Percentiles rank a stretch among this genome's conserved stretches.
These are phyloP conservation scores for Cladophialophora exuberans DNA, from an alignment of 2,329 filamentous ascomycete species.

Conservation along the genomic window DNA sequence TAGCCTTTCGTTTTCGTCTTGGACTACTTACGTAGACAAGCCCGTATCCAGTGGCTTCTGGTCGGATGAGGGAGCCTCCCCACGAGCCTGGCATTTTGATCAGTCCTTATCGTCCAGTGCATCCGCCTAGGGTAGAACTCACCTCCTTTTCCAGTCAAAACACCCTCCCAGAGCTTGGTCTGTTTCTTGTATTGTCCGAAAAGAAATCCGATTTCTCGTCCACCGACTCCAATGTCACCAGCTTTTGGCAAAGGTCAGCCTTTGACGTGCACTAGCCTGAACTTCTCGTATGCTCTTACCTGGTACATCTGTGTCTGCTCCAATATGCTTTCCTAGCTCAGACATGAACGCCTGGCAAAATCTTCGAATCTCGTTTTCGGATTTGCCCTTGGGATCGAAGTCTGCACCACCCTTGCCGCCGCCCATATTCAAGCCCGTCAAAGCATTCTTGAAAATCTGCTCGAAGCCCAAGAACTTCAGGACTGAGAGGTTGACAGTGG, in stretches of 20 bases:
- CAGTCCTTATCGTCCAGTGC: neutral
- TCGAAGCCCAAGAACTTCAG: slow-evolving; percentile 99
- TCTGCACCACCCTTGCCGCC: slow-evolving; percentile 97
- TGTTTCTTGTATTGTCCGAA: slow-evolving; percentile 92
- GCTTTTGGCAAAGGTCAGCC: slow-evolving; percentile 51
- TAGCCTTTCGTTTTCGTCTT: neutral
- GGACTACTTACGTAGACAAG: slow-evolving; percentile 73
- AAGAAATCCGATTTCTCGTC: slow-evolving; percentile 90
- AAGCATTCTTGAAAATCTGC: slow-evolving; percentile 99
- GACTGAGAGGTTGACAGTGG: slow-evolving; percentile 67
- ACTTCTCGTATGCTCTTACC: slow-evolving; percentile 20
- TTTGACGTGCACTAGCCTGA: neutral
- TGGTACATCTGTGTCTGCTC: slow-evolving; percentile 92
- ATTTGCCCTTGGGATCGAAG: slow-evolving; percentile 99
- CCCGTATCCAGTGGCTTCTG: slow-evolving; percentile 95
- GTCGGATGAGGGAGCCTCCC: slow-evolving; percentile 92
- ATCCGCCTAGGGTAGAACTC: slow-evolving; percentile 5
- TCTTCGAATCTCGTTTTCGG: slow-evolving; percentile 93
- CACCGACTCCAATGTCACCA: slow-evolving; percentile 92
- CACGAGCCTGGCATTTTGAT: slow-evolving; percentile 60
- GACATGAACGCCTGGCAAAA: slow-evolving; percentile 98
- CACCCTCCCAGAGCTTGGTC: slow-evolving; percentile 90
- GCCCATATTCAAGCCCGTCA: slow-evolving; percentile 93
- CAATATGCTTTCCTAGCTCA: slow-evolving; percentile 93
- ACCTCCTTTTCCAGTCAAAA: slow-evolving; percentile 90